Conservation (phyloP, 768 basidiomycete genomes). For the Phanerodontia chrysosporium region DNA sequence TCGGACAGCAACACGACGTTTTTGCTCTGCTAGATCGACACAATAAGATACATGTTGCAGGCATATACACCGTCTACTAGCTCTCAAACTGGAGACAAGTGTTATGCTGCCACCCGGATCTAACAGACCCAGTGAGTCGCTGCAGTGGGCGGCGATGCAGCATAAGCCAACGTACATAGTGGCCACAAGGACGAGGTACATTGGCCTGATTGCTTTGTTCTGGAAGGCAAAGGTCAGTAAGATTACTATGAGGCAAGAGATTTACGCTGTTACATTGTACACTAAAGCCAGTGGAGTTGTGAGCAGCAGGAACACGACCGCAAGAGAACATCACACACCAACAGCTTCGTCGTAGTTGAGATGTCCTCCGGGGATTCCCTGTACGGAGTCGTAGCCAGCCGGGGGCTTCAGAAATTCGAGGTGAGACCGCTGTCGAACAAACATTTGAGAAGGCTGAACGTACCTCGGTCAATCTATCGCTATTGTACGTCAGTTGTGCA, state of each 20-base stretch:
- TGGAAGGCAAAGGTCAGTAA: background rate
- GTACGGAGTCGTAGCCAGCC: constrained; percentile 19
- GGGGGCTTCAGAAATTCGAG: constrained; percentile 17
- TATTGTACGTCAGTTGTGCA: constrained; percentile 59
- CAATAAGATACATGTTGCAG: no score
- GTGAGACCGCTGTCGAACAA: background rate
- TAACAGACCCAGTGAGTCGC: no score
- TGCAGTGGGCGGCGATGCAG: no score
- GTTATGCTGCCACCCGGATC: no score
- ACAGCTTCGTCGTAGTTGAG: constrained; percentile 26
- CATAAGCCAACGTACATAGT: no score
- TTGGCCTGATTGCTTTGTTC: background rate
- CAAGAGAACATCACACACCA: constrained; percentile 12
- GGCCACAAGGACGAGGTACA: background rate
- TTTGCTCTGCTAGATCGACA: no score
- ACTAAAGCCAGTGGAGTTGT: background rate
- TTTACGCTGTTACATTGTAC: background rate
- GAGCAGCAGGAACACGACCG: background rate
- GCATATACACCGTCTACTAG: no score
- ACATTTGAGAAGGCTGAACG: background rate
- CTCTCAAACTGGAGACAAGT: no score
- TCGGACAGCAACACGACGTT: no score
- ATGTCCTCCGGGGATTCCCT: constrained; percentile 24
- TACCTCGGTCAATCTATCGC: constrained; percentile 40
- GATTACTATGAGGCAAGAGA: background rate